Conservation (phyloP, 2,329 filamentous ascomycete species). For the Neofusicoccum laricinum region DNA sequence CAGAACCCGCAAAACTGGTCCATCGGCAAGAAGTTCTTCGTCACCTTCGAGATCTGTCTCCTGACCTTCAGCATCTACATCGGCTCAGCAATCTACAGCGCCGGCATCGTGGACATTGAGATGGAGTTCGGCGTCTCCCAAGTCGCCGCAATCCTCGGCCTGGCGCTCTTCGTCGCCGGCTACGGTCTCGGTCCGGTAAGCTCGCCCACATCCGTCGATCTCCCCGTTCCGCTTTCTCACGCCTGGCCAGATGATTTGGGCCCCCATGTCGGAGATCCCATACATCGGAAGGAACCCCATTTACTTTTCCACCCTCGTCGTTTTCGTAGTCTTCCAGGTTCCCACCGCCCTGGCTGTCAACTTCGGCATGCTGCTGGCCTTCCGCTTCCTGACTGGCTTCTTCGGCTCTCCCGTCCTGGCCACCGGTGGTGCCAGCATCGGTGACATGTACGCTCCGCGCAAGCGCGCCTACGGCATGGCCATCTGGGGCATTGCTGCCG, state of each 20-base stretch:
- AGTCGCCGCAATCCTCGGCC: conserved; percentile 44
- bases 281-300: conserved; percentile 45
- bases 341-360: conserved; percentile 46
- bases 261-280: conserved; percentile 49
- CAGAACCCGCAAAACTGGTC: conserved; percentile 51
- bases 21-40: conserved; percentile 40
- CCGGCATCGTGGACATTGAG: conserved; percentile 37
- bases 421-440: conserved; percentile 45
- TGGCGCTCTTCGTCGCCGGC: conserved; percentile 34
- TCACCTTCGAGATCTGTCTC: conserved; percentile 47
- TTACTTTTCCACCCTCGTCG: conserved; percentile 43
- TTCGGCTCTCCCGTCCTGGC: conserved; percentile 46
- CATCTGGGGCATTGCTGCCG: conserved; percentile 41
- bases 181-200: conserved; percentile 32
- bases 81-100: conserved; percentile 46
- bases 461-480: conserved; percentile 40
- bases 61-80: conserved; percentile 49
- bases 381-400: conserved; percentile 51
- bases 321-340: conserved; percentile 50
- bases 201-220: no score
- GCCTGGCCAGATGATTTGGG: conserved; percentile 30
- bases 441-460: conserved; percentile 42
- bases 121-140: conserved; percentile 38
- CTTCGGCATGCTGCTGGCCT: conserved; percentile 50
- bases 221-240: no score